These are phyloP conservation scores for Moesziomyces parantarcticus DNA, from an alignment of 1,284 basidiomycete species.

Conservation along the genomic window DNA sequence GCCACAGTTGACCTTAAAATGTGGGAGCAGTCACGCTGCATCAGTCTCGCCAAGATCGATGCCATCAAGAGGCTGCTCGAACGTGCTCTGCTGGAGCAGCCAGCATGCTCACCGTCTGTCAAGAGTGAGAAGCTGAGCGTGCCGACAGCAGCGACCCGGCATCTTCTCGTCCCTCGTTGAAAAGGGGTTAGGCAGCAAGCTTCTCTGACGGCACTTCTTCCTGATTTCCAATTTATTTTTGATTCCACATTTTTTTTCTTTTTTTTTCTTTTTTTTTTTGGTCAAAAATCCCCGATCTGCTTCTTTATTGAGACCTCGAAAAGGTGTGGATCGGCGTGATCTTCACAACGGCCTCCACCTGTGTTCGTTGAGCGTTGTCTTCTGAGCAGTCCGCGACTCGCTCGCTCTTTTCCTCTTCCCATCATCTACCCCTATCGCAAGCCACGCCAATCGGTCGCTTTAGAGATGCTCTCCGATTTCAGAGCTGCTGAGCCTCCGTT, in stretches of 20 bases:
- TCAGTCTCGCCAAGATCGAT: neutral
- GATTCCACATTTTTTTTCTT: no score
- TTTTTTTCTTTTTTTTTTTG: no score
- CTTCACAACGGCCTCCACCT: neutral
- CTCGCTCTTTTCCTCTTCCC: neutral
- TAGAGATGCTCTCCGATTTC: constrained; percentile 19
- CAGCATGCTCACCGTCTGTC: neutral
- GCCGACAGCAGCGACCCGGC: neutral
- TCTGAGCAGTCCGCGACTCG: neutral
- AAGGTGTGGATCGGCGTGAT: no score
- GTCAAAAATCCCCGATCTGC: no score
- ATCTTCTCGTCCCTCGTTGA: neutral
- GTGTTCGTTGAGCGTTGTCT: no score
- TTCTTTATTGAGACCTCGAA: no score
- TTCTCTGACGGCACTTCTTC: no score
- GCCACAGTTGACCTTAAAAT: neutral
- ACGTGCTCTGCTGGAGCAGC: neutral
- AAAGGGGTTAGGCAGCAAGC: no score
- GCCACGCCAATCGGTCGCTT: neutral
- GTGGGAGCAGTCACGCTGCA: neutral
- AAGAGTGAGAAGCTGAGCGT: neutral
- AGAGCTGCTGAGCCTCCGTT: constrained; percentile 25
- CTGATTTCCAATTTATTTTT: no score
- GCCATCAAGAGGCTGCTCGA: neutral
- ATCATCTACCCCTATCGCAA: neutral